These are phyloP conservation scores for Rhodotorula mucilaginosa DNA, from an alignment of 1,284 basidiomycete genomes.

Conservation along the genomic window DNA sequence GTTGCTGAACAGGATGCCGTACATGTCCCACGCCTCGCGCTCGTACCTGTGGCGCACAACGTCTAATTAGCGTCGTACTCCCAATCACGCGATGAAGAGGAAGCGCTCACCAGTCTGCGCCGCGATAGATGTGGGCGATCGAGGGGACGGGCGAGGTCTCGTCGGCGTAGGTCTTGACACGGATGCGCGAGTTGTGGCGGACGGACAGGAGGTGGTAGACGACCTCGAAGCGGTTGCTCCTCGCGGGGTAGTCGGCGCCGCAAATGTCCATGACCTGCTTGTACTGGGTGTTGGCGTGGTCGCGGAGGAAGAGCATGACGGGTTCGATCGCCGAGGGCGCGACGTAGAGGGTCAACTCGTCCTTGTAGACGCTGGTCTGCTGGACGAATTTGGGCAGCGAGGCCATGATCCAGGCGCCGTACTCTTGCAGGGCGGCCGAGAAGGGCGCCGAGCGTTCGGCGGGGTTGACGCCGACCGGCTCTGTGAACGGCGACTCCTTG, in stretches of 20 bases:
- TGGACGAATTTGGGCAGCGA: constrained; percentile 92
- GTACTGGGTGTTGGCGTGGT: constrained; percentile 95
- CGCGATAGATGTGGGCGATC: constrained; percentile 72
- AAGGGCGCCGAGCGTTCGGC: constrained; percentile 67
- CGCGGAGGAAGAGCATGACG: constrained; percentile 87
- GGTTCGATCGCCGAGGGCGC: constrained; percentile 79
- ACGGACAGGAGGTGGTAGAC: constrained; percentile 93
- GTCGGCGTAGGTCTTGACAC: constrained; percentile 97
- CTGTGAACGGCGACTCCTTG: constrained; percentile 66
- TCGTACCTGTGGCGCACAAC: constrained; percentile 66
- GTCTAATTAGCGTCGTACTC: too few species aligned
- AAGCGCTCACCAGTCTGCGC: constrained; percentile 82
- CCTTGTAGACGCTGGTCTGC: constrained; percentile 96
- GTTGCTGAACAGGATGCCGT: constrained; percentile 90
- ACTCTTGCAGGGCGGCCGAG: constrained; percentile 75
- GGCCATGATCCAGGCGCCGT: constrained; percentile 80
- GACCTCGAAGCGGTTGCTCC: constrained; percentile 92
- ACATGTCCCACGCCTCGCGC: constrained; percentile 97
- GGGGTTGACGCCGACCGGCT: constrained; percentile 81
- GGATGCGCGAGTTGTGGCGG: constrained; percentile 68
- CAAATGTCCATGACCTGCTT: constrained; percentile 90
- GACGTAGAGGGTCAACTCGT: constrained; percentile 89
- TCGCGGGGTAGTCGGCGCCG: constrained; percentile 91
- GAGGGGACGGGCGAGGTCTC: constrained; percentile 95
- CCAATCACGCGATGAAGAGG: neutral